Evolutionary conservation across 1,284 basidiomycete genomes (phyloP).

Genomic region (Chiua sp.): DNA sequence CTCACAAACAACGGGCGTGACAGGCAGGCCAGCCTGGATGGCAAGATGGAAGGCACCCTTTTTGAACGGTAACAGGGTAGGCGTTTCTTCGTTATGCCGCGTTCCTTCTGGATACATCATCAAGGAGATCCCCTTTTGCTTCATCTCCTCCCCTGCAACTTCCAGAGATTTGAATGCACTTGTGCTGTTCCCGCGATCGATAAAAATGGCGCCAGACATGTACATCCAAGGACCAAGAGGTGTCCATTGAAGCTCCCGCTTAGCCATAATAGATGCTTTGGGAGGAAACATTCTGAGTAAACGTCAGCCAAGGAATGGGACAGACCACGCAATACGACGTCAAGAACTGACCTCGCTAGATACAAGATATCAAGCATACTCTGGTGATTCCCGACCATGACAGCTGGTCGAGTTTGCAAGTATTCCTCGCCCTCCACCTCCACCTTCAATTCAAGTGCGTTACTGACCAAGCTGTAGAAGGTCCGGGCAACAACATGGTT

Average conservation of each 20-base stretch:
- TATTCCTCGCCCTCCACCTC: slow-evolving; percentile 89
- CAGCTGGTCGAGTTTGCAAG: slow-evolving; percentile 67
- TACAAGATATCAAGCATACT: slow-evolving; percentile 89
- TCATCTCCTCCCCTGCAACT: slow-evolving; percentile 85
- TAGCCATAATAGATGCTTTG: slow-evolving; percentile 90
- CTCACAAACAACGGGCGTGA: slow-evolving; percentile 92
- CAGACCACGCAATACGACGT: slow-evolving; percentile 2
- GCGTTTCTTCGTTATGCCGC: slow-evolving; percentile 70
- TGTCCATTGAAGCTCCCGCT: slow-evolving; percentile 87
- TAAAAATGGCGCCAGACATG: slow-evolving; percentile 92
- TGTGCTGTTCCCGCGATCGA: slow-evolving; percentile 86
- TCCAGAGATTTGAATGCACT: slow-evolving; percentile 80
- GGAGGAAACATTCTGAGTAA: slow-evolving; percentile 79
- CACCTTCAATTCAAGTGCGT: slow-evolving; percentile 72
- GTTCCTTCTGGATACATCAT: slow-evolving; percentile 97
- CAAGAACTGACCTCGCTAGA: slow-evolving; percentile 71
- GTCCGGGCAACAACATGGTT: slow-evolving; percentile 86
- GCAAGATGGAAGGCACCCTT: slow-evolving; percentile 99
- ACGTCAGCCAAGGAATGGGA: slow-evolving; percentile 5
- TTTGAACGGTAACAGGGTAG: slow-evolving; percentile 88
- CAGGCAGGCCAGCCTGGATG: slow-evolving; percentile 86
- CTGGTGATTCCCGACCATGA: slow-evolving; percentile 94
- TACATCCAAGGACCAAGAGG: slow-evolving; percentile 96
- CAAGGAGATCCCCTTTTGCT: slow-evolving; percentile 72
- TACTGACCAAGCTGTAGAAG: slow-evolving; percentile 80